Base-by-base conservation (phyloP, 2,329 filamentous ascomycete species). In the Fusarium sp. region DNA sequence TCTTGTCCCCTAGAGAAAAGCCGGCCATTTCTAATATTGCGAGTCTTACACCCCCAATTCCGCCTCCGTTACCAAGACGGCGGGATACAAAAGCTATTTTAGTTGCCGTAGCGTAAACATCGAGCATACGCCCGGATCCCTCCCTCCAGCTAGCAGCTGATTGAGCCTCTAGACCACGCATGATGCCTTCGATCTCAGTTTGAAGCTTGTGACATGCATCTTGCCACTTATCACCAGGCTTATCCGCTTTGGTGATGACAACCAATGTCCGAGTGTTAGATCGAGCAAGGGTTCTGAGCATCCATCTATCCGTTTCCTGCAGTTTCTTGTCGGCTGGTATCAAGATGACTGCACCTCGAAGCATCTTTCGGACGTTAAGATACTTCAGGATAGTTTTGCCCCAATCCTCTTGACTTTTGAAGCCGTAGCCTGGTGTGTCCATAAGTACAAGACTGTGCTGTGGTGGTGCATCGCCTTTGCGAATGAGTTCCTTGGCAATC, bases 231-330 rank as follows among this genome's bases (percentile, higher is more conserved):
- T 73, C 74, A 33, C 75, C 78, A 45, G 73, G 77, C 70, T 88
- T 89, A 73, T 90, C 88, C 17, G 85, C 86, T 78, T 89, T 89
- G 14, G 88, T 90, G 52, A 90, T 76, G 7, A 89, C 82, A 2
- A 89, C 82, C 10, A 83, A 74, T 2, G 86, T 87, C 55, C 80
- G 80, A 33, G 85, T 81, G 13, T 82, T 81, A 6, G 82, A 80
- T 52, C 83, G 78, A 53, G 84, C 80, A 69, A 90, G 79, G 46
- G 86, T 77, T 61, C 80, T 76, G 37, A 90, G 76, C 66, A 86
- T 81, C 78, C 83, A 81, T 15, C 77, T 76, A 72, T 90, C 88
- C 50, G 81, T 82, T 26, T 80, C 77, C 67, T 86, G 85, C 3
- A 88, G 78, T 17, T 83, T 84, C 48, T 88, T 86, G 60, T 87